phyloP scores from a whole-genome alignment of 129 eudicot species.

The Apium graveolens region DNA sequence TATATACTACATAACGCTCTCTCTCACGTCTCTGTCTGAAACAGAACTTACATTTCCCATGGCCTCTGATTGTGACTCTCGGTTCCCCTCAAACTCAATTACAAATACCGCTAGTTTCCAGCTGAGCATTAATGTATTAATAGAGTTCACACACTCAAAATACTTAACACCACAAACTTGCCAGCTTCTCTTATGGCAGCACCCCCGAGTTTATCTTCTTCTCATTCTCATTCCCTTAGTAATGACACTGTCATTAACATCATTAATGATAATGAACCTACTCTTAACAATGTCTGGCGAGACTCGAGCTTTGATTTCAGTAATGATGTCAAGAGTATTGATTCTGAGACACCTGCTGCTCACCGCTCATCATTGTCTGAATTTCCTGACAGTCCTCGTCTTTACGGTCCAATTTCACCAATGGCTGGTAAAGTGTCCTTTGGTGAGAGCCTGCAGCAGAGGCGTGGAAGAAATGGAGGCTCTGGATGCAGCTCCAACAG shows the following conservation, averaged over 20 bases:
- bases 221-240: not conserved
- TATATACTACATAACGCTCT: not conserved
- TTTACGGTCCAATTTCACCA: not conserved
- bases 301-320: slow-evolving; percentile 46
- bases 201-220: not conserved
- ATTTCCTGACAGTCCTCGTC: not conserved
- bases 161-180: not conserved
- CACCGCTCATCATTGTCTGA: slow-evolving; percentile 5
- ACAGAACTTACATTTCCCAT: not conserved
- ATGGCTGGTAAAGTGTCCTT: not conserved
- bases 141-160: not conserved
- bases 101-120: not conserved
- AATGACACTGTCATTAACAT: not conserved
- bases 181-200: not conserved
- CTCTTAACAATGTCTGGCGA: slow-evolving; percentile 17
- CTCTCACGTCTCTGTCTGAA: not conserved
- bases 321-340: slow-evolving; percentile 18
- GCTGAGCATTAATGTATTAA: not conserved
- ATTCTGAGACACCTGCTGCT: slow-evolving; percentile 14
- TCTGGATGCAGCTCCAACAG: not conserved
- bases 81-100: not conserved
- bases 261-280: slow-evolving; percentile 23
- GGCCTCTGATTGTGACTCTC: slow-evolving; percentile 3
- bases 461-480: slow-evolving; percentile 4
- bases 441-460: not conserved